Percentiles rank a stretch among this genome's conserved stretches.
These are phyloP conservation scores for Xylariaceae sp. DNA, from an alignment of 2,329 filamentous ascomycete genomes.

Conservation along the genomic window DNA sequence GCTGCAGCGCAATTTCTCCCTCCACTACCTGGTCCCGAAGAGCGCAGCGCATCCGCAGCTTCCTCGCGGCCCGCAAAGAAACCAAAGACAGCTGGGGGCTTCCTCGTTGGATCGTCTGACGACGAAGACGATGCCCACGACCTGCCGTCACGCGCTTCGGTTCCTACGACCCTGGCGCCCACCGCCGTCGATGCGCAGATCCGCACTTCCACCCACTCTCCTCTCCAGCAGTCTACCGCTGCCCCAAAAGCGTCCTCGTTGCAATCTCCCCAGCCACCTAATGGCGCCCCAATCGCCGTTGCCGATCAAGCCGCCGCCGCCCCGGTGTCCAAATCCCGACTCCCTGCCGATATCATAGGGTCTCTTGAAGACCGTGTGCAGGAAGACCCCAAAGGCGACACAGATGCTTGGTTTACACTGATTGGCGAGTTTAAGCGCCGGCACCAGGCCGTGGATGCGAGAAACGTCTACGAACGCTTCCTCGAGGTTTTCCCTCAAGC, in stretches of 20 bases:
- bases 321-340: slow-evolving; percentile 22
- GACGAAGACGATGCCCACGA: slow-evolving; percentile 45
- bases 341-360: slow-evolving; percentile 68
- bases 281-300: slow-evolving; percentile 6
- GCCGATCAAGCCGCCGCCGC: slow-evolving; percentile 11
- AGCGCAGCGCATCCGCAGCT: slow-evolving; percentile 29
- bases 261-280: slow-evolving; percentile 14
- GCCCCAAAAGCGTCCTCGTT: slow-evolving; percentile 13
- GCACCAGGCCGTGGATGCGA: slow-evolving; percentile 76
- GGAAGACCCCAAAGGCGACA: slow-evolving; percentile 87
- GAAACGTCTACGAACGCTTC: slow-evolving; percentile 80
- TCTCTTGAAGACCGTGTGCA: slow-evolving; percentile 86
- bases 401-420: slow-evolving; percentile 85
- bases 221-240: slow-evolving; percentile 22
- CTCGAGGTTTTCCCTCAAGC: slow-evolving; percentile 83
- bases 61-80: slow-evolving; percentile 46
- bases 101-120: slow-evolving; percentile 58
- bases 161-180: slow-evolving; percentile 20
- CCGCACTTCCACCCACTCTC: slow-evolving; percentile 20
- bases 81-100: slow-evolving; percentile 57
- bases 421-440: slow-evolving; percentile 80
- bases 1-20: slow-evolving; percentile 33
- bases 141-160: slow-evolving; percentile 9
- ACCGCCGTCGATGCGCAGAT: slow-evolving; percentile 20
- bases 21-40: slow-evolving; percentile 23